A percentile compares a stretch with the other conserved stretches of the same genome.
Conservation (phyloP, 139 green algal genomes). For the Spirogloea muscicola region DNA sequence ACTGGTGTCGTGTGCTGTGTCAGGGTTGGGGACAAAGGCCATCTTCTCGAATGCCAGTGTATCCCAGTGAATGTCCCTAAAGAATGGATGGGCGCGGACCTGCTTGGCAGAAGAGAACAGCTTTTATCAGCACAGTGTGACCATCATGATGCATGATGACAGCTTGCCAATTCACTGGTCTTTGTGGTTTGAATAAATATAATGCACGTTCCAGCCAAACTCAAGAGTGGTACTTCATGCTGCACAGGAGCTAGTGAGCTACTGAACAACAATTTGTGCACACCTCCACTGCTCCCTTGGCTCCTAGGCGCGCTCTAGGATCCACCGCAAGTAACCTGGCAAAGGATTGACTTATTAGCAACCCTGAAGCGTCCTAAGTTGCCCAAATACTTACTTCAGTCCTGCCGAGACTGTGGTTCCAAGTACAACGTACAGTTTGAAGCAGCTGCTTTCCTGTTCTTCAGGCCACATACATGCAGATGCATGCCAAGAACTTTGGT, state of each 20-base stretch:
- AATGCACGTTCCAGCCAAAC: no score
- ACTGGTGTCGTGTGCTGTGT: constrained; percentile 2
- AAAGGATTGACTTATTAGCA: background rate
- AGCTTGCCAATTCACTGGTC: no score
- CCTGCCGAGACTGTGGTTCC: no score
- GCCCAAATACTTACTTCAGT: no score
- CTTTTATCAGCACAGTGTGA: background rate
- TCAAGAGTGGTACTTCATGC: background rate
- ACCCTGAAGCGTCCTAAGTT: no score
- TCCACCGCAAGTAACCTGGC: background rate
- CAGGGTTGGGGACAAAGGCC: background rate
- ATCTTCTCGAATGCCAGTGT: background rate
- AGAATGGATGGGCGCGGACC: constrained; percentile 7
- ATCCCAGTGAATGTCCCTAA: constrained; percentile 15
- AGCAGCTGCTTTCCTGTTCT: no score
- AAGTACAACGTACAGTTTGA: no score
- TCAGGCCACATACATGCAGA: background rate
- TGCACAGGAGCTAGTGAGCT: background rate
- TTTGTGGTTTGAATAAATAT: no score
- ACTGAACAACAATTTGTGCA: background rate
- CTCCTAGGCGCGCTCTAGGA: background rate
- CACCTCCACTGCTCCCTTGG: constrained; percentile 10
- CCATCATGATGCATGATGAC: background rate
- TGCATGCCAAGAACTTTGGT: background rate
- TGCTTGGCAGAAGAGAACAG: background rate